Conservation (phyloP, 1,139 yeast genomes). For the Kodamaea arcana region DNA sequence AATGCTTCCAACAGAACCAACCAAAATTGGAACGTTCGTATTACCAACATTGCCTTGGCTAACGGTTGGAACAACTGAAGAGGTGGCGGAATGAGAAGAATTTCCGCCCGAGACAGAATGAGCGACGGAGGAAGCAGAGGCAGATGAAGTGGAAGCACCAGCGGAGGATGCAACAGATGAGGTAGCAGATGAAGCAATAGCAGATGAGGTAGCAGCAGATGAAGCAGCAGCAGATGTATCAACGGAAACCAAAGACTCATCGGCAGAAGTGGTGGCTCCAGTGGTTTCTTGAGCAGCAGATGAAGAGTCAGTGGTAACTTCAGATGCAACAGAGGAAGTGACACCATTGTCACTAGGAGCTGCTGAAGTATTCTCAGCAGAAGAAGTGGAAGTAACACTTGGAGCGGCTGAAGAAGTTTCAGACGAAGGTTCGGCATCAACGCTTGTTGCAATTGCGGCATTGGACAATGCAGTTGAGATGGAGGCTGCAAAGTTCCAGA, state of each 20-base stretch:
- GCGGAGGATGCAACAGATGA: slow-evolving; percentile 5
- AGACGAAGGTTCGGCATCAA: slow-evolving; percentile 11
- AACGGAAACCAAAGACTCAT: slow-evolving; percentile 1
- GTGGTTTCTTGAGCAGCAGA: slow-evolving; percentile 10
- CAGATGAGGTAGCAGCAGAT: slow-evolving; percentile 3
- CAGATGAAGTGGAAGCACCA: slow-evolving; percentile 3
- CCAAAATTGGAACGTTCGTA: slow-evolving; percentile 9
- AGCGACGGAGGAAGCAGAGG: slow-evolving; percentile 4
- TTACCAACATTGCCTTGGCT: slow-evolving; percentile 9
- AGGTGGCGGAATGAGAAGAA: slow-evolving; percentile 3
- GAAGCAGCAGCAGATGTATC: slow-evolving; percentile 5
- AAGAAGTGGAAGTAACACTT: slow-evolving; percentile 3
- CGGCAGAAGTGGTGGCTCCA: slow-evolving; percentile 7
- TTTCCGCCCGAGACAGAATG: slow-evolving; percentile 3
- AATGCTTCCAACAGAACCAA: slow-evolving; percentile 11
- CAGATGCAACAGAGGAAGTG: slow-evolving; percentile 6
- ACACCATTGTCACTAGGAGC: slow-evolving; percentile 10
- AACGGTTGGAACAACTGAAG: slow-evolving; percentile 7
- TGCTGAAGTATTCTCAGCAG: slow-evolving; percentile 3
- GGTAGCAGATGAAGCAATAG: slow-evolving; percentile 5
- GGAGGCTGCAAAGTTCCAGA: slow-evolving; percentile 40
- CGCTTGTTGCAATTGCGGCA: slow-evolving; percentile 16
- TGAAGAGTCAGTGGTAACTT: slow-evolving; percentile 12
- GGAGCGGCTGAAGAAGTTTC: slow-evolving; percentile 6
- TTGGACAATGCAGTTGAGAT: slow-evolving; percentile 22